These are phyloP conservation scores for Marchantia paleacea DNA, from an alignment of 225 moss, liverwort and hornwort genomes.

Conservation along the genomic window DNA sequence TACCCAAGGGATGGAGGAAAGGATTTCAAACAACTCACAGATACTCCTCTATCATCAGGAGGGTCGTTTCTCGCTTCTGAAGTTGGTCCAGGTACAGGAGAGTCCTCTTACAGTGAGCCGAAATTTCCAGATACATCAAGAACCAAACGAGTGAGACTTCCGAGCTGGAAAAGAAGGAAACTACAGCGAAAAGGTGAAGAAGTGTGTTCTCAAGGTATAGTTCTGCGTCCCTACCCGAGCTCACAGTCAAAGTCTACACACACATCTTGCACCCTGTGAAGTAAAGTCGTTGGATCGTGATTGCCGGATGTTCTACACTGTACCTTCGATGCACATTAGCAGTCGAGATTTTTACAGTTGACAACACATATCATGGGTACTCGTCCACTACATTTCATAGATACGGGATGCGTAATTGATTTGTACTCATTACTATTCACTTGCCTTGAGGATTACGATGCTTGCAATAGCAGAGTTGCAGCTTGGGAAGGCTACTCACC, in stretches of 20 bases:
- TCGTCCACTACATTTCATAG: too few species aligned
- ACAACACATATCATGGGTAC: too few species aligned
- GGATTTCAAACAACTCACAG: neutral
- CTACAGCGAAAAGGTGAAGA: conserved; percentile 21
- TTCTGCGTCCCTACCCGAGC: neutral
- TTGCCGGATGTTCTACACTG: neutral
- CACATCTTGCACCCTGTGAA: too few species aligned
- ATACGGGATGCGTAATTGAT: too few species aligned
- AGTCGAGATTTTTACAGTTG: too few species aligned
- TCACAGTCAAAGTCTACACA: neutral
- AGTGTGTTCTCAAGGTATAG: conserved; percentile 14
- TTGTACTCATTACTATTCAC: too few species aligned
- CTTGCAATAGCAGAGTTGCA: neutral
- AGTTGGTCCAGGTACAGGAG: neutral
- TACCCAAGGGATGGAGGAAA: neutral
- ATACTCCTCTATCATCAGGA: neutral
- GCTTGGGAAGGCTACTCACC: neutral
- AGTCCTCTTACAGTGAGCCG: neutral
- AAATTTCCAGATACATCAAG: neutral
- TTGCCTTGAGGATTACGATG: neutral
- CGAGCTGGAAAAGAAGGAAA: conserved; percentile 45
- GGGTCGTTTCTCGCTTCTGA: neutral
- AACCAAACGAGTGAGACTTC: conserved; percentile 29
- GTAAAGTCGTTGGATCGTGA: too few species aligned
- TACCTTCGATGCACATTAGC: neutral